These are phyloP conservation scores for Coemansia sp. DNA, from an alignment of 192 early-diverging fungal species.

Conservation along the genomic window DNA sequence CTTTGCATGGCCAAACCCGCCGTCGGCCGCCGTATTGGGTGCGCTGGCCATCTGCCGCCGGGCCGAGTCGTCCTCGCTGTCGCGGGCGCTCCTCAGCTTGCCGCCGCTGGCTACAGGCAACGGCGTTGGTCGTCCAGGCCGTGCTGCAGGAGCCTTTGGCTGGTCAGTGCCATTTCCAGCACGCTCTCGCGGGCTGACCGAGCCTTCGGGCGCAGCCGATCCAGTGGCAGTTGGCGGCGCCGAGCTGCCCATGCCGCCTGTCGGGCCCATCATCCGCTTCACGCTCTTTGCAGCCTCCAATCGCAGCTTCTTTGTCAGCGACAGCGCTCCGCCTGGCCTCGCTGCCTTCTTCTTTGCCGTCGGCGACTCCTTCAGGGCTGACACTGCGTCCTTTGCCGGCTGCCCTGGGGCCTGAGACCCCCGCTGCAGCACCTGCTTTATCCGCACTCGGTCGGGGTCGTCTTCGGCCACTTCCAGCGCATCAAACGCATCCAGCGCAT, in stretches of 20 bases:
- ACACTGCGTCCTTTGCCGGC: not conserved
- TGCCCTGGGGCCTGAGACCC: not conserved
- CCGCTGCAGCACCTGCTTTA: conserved; percentile 4
- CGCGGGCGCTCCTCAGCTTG: not conserved
- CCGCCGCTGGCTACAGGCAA: not conserved
- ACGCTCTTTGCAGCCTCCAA: not conserved
- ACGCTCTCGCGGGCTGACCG: too few species aligned
- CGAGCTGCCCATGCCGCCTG: not conserved
- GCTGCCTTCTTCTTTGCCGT: conserved; percentile 26
- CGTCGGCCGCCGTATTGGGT: conserved; percentile 3
- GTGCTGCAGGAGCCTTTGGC: not conserved
- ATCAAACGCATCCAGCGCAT: conserved; percentile 52
- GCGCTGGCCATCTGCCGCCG: conserved; percentile 6
- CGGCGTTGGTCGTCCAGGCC: conserved; percentile 4
- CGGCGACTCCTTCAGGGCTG: conserved; percentile 5
- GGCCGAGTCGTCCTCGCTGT: not conserved
- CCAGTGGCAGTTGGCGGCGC: not conserved
- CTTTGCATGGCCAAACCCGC: not conserved
- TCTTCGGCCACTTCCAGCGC: conserved; percentile 39
- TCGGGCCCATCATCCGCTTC: not conserved
- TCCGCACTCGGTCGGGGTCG: conserved; percentile 43
- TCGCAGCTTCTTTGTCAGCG: conserved; percentile 12
- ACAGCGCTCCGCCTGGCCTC: conserved; percentile 29
- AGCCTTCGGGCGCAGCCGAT: not conserved
- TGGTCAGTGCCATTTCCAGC: not conserved